Percentiles rank a stretch among this genome's conserved stretches.
These are phyloP conservation scores for Penstemon davidsonii DNA, from an alignment of 257 asterid species.

Conservation along the genomic window DNA sequence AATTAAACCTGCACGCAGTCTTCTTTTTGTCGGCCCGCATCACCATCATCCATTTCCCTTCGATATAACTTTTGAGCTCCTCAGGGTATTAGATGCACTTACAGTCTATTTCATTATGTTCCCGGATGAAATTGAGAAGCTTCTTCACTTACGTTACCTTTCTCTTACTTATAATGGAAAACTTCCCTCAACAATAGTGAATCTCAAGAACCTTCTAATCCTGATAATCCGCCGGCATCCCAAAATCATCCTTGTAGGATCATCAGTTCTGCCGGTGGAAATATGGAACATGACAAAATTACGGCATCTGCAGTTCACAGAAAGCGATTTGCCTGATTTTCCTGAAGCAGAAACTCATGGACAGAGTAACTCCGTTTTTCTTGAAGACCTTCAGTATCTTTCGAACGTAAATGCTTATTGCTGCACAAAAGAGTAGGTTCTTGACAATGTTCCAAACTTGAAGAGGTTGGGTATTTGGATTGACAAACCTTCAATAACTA, in stretches of 20 bases:
- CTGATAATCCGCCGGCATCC: constrained; percentile 36
- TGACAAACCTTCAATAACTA: constrained; percentile 1
- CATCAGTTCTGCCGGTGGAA: constrained; percentile 34
- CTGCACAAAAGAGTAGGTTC: constrained; percentile 31
- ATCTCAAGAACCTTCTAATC: constrained; percentile 25
- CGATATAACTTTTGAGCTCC: constrained; percentile 26
- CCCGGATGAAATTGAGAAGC: constrained; percentile 27
- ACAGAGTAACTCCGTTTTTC: background rate
- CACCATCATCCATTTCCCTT: constrained; percentile 32
- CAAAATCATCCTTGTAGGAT: constrained; percentile 30
- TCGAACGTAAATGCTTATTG: constrained; percentile 23
- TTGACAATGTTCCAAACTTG: constrained; percentile 36
- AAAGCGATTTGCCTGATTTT: constrained; percentile 27
- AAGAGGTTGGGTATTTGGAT: constrained; percentile 34
- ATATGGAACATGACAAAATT: constrained; percentile 43
- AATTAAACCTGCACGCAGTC: constrained; percentile 14
- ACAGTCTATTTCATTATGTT: constrained; percentile 31
- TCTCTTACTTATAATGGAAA: constrained; percentile 32
- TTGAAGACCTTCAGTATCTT: constrained; percentile 36
- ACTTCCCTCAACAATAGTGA: background rate
- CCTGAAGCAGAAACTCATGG: background rate
- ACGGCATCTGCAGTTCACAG: constrained; percentile 39
- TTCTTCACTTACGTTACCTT: constrained; percentile 35
- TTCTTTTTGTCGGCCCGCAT: constrained; percentile 31
- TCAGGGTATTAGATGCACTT: constrained; percentile 38